phyloP scores from a whole-genome alignment of 345 rosid species.

The Citrus maxima region DNA sequence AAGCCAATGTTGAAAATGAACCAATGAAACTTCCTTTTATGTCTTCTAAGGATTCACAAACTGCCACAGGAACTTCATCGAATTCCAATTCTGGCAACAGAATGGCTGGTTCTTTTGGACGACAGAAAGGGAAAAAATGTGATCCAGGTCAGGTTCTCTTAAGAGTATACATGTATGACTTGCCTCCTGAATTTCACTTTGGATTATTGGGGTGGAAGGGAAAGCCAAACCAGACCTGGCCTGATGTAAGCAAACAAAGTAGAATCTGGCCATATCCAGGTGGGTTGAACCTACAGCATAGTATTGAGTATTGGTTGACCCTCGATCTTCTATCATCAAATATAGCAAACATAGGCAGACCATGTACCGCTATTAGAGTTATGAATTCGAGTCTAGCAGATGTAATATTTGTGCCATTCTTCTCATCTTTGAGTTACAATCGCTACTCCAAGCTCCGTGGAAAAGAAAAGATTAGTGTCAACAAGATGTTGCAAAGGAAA shows the following conservation, averaged over 20 bases:
- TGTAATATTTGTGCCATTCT: constrained; percentile 77
- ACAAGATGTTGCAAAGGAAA: constrained; percentile 63
- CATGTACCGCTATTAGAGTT: constrained; percentile 60
- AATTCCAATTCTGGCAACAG: constrained; percentile 3
- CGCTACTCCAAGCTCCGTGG: constrained; percentile 62
- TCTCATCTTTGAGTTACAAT: constrained; percentile 78
- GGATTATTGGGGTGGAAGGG: constrained; percentile 79
- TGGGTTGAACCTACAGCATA: constrained; percentile 85
- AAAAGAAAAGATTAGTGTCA: constrained; percentile 44
- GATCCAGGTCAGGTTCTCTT: constrained; percentile 28
- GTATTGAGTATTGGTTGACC: constrained; percentile 93
- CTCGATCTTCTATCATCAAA: constrained; percentile 82
- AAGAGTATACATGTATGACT: constrained; percentile 79
- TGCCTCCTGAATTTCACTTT: constrained; percentile 84
- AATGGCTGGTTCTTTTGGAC: constrained; percentile 11
- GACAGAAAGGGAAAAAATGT: constrained; percentile 24
- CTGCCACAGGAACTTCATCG: constrained; percentile 13
- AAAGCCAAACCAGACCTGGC: constrained; percentile 56
- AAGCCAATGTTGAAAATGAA: constrained; percentile 31
- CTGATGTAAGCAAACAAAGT: constrained; percentile 40
- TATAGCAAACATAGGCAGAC: constrained; percentile 33
- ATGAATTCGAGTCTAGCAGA: constrained; percentile 63
- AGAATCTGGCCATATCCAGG: constrained; percentile 66
- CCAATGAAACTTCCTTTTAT: constrained; percentile 27
- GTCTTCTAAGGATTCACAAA: constrained; percentile 22